Evolutionary conservation across 805 yeast genomes (phyloP), one percentile per base, ranked within the genome.

Genomic region (Priceomyces haplophilus): DNA sequence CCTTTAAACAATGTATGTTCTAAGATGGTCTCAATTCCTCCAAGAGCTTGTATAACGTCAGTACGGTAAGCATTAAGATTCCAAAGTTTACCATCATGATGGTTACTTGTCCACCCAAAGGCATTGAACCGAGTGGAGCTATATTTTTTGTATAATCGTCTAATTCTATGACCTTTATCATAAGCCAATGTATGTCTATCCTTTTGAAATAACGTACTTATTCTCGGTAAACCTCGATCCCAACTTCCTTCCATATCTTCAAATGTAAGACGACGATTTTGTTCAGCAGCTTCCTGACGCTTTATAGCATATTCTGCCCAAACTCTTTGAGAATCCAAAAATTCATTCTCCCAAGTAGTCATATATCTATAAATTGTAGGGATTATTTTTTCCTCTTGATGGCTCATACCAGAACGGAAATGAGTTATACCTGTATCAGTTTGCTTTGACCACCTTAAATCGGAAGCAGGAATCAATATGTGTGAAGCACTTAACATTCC

Each of bases 401-500:
- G 86, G 12, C 83, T 78, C 93, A 93, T 84, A 47, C 98, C 99
- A 1, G 95, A 82, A 48, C 96, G 76, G 77, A 90, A 93, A 63
- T 89, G 97, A 0, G 96, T 86, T 35, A 88, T 85, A 12, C 98
- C 98, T 3, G 96, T 83, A 43, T 90, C 97, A 0, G 97, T 89
- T 64, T 90, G 97, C 54, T 78, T 79, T 0, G 96, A 88, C 93
- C 96, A 91, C 41, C 84, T 74, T 47, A 91, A 66, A 61, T 93
- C 99, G 4, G 96, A 83, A 0, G 95, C 85, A 0, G 99, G 99
- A 50, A 93, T 93, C 48, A 93, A 70, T 38, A 93, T 88, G 60
- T 93, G 99, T 11, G 97, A 88, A 0, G 98, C 98, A 72, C 96
- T 87, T 19, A 93, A 69, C 99, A 93, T 93, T 19, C 99, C 99